Evolutionary conservation across 768 basidiomycete genomes (phyloP).

Genomic region (Sporobolomyces pararoseus): DNA sequence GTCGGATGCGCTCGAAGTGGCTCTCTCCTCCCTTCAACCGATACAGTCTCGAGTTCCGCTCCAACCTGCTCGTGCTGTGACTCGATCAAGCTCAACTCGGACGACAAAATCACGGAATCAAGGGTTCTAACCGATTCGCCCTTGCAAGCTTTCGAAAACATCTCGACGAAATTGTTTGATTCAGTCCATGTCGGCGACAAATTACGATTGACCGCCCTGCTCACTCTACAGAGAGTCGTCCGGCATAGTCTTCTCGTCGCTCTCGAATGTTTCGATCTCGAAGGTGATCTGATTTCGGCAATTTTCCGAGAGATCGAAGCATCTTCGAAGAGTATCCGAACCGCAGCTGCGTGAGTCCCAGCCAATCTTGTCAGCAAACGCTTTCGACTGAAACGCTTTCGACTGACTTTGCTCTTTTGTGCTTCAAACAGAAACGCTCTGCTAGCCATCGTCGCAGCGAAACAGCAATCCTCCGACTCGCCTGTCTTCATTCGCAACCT

Average conservation of each 20-base stretch:
- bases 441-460: constrained; percentile 24
- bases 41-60: background rate
- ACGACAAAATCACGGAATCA: background rate
- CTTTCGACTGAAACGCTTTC: no score
- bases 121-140: constrained; percentile 16
- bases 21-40: background rate
- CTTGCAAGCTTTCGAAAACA: constrained; percentile 1
- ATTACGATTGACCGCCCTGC: constrained; percentile 16
- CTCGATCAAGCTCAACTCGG: background rate
- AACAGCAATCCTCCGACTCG: background rate
- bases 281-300: background rate
- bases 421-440: constrained; percentile 24
- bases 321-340: constrained; percentile 24
- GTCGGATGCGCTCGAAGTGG: constrained; percentile 30
- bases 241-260: constrained; percentile 14
- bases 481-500: background rate
- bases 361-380: no score
- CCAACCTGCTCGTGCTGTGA: constrained; percentile 31
- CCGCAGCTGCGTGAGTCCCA: constrained; percentile 36
- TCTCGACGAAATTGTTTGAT: background rate
- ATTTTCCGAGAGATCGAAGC: constrained; percentile 14
- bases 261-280: background rate
- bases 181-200: background rate
- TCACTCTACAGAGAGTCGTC: constrained; percentile 2
- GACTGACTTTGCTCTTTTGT: background rate